Evolutionary conservation across 1,284 basidiomycete genomes (phyloP), one percentile per base, ranked within the genome.

Genomic region (Melampsora larici-populina): DNA sequence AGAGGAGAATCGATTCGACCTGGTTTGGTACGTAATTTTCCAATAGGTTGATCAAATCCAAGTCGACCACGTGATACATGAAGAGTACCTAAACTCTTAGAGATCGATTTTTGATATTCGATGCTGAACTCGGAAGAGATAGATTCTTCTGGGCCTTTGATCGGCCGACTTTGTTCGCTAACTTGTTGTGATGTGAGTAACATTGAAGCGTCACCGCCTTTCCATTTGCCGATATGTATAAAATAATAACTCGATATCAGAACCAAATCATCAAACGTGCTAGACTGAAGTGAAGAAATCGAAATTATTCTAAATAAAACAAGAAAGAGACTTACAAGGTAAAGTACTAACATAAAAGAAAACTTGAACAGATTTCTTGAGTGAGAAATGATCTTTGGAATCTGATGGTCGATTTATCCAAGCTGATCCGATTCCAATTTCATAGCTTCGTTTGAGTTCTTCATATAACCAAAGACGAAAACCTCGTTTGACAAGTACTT

Each of bases 1-100:
- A 81, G 80, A 15, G 78, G 79, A n/a, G 81, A 74, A 49, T 82
- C 81, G 2, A 81, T 79, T 18, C 81, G 72, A 9, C 63, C 63
- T 17, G 63, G 63, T 15, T 64, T 64, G 11, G 63, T 64, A 1
- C 63, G n/a, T 21, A 64, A 36, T 24, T 29, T 64, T 18, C 63
- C 63, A 5, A 18, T 8, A 11, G 55, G 55, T n/a, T 24, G 55
- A 58, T 58, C 55, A 58, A 58, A 58, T 1, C 55, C 55, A 24
- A 58, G 29, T 58, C 55, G n/a, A 58, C 55, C 55, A 7, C 55
- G n/a, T n/a, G 29, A 5, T 8, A 58, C 55, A 24, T 58, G 55
- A 58, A 29, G 29, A 58, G 55, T n/a, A 58, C 29, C n/a, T 7
- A 58, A 18, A 29, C 55, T 29, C 7, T 1, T 7, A 29, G 55